Percentiles rank a stretch among this genome's conserved stretches.
phyloP scores from a whole-genome alignment of 257 asterid genomes.

The Solanum commersonii region DNA sequence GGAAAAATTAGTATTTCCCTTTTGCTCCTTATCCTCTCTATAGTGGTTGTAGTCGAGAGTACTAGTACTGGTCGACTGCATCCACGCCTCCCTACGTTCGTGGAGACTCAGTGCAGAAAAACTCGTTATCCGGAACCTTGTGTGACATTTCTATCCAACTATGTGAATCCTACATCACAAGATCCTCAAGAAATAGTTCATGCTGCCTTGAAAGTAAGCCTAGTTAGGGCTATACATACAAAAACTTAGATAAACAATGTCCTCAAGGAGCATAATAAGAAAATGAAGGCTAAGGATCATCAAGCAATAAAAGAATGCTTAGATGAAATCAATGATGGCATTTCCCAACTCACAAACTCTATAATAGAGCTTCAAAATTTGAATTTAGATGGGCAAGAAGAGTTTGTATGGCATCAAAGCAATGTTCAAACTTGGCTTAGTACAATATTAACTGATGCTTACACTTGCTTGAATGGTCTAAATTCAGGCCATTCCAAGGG shows the following conservation, averaged over 20 bases:
- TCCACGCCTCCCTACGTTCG: conserved; percentile 8
- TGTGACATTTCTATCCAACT: conserved; percentile 18
- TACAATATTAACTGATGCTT: conserved; percentile 40
- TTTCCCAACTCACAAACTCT: conserved; percentile 35
- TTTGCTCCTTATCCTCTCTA: conserved; percentile 9
- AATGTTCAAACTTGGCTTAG: conserved; percentile 51
- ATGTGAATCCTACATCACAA: conserved; percentile 14
- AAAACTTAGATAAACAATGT: conserved; percentile 28
- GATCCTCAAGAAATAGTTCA: conserved; percentile 39
- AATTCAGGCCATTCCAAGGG: conserved; percentile 22
- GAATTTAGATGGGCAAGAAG: conserved; percentile 6
- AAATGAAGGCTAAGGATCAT: conserved; percentile 19
- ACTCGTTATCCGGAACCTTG: conserved; percentile 37
- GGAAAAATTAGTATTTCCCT: neutral
- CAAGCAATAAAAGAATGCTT: conserved; percentile 39
- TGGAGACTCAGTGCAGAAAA: conserved; percentile 30
- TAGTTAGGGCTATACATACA: conserved; percentile 36
- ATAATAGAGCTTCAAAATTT: conserved; percentile 35
- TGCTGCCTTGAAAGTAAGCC: conserved; percentile 38
- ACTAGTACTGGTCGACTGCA: neutral
- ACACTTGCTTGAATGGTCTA: conserved; percentile 37
- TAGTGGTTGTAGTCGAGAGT: neutral
- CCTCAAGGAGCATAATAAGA: conserved; percentile 23
- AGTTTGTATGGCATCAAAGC: conserved; percentile 53
- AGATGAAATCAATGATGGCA: conserved; percentile 47